phyloP scores from a whole-genome alignment of 1,139 yeast genomes.

The Entelexis paramagnoliae region DNA sequence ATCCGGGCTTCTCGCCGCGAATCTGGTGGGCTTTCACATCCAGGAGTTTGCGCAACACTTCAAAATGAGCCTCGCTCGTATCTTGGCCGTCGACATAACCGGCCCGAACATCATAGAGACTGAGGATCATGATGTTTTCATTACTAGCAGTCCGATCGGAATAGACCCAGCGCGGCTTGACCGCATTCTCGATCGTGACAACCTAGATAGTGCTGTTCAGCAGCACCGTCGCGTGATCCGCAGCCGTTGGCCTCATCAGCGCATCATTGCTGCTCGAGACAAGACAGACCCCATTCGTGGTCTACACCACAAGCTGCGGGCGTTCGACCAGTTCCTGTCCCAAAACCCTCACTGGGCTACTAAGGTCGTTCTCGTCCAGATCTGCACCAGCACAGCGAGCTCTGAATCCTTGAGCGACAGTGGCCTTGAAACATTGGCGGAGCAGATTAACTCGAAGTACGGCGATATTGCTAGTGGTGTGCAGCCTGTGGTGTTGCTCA shows the following conservation, averaged over 20 bases:
- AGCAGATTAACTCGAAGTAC: constrained; percentile 71
- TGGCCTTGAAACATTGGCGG: constrained; percentile 67
- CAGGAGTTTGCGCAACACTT: constrained; percentile 91
- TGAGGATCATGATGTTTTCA: constrained; percentile 55
- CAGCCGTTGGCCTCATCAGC: constrained; percentile 64
- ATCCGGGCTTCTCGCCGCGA: constrained; percentile 81
- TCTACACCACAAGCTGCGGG: constrained; percentile 71
- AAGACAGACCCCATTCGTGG: constrained; percentile 84
- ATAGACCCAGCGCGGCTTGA: constrained; percentile 61
- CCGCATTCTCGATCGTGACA: constrained; percentile 30
- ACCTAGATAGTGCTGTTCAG: constrained; percentile 41
- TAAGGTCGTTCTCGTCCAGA: constrained; percentile 67
- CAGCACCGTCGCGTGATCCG: constrained; percentile 65
- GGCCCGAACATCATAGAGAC: constrained; percentile 63
- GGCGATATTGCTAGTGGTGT: constrained; percentile 47
- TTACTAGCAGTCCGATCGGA: constrained; percentile 73
- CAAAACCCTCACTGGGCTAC: constrained; percentile 62
- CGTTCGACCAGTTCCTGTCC: constrained; percentile 68
- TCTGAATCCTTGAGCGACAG: constrained; percentile 35
- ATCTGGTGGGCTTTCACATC: constrained; percentile 80
- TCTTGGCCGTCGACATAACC: constrained; percentile 65
- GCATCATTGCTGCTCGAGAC: constrained; percentile 75
- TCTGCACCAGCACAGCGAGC: constrained; percentile 44
- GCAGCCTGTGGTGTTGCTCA: constrained; percentile 78
- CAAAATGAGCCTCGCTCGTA: constrained; percentile 75